These are phyloP conservation scores for Euphrasia arctica DNA, from an alignment of 305 asterid genomes.

Conservation along the genomic window DNA sequence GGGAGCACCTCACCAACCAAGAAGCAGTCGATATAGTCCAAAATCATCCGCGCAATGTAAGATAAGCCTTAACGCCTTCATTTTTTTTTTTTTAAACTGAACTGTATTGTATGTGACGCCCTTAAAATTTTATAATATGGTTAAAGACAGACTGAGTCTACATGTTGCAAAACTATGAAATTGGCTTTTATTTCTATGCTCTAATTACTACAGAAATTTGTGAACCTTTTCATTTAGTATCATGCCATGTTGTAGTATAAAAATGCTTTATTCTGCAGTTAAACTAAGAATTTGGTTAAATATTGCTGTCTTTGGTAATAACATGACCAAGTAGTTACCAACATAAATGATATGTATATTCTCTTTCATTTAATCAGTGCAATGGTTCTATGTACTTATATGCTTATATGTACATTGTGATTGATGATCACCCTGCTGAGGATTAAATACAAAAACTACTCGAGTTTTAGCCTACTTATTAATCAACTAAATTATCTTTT, in stretches of 20 bases:
- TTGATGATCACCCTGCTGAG: background rate
- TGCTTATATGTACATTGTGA: too few relatives aligned
- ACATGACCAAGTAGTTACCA: background rate
- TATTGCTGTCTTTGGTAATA: too few relatives aligned
- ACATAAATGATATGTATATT: background rate
- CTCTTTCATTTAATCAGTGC: too few relatives aligned
- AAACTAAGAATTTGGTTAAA: background rate
- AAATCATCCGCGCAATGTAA: constrained; percentile 57
- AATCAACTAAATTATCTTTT: background rate
- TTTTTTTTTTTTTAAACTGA: constrained; percentile 2
- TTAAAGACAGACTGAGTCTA: background rate
- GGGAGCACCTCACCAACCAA: constrained; percentile 80
- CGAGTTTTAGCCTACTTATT: background rate
- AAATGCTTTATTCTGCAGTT: background rate
- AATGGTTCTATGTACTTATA: too few relatives aligned
- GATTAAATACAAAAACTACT: background rate
- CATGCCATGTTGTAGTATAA: too few relatives aligned
- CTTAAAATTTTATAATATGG: background rate
- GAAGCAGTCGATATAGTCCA: constrained; percentile 73
- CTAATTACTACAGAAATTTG: too few relatives aligned
- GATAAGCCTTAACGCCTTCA: constrained; percentile 23
- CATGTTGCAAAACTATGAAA: too few relatives aligned
- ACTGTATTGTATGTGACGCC: background rate
- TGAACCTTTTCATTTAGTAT: too few relatives aligned
- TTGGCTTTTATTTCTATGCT: too few relatives aligned